Percentiles rank a stretch among this genome's conserved stretches.
Evolutionary conservation across 2,329 filamentous ascomycete genomes (phyloP).

Genomic region (Capronia americana): DNA sequence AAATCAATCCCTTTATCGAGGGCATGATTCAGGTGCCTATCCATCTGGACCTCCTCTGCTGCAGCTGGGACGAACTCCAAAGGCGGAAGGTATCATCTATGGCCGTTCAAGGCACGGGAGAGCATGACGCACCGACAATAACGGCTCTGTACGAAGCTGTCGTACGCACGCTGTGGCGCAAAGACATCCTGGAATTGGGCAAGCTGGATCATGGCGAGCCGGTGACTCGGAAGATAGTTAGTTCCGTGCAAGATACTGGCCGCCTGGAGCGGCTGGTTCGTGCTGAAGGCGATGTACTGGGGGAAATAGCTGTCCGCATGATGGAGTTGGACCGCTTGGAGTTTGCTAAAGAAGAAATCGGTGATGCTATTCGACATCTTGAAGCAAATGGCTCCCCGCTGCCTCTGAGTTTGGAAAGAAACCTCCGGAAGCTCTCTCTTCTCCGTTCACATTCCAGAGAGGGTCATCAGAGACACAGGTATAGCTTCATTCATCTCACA

Average conservation of each 20-base stretch:
- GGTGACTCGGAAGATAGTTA: too few species aligned
- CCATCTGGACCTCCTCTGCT: background rate
- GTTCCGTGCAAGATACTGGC: too few species aligned
- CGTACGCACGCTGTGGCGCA: background rate
- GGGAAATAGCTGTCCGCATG: background rate
- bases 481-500: constrained; percentile 12
- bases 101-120: background rate
- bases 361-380: background rate
- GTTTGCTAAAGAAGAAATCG: too few species aligned
- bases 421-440: background rate
- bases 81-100: too few species aligned
- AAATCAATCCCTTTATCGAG: background rate
- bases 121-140: background rate
- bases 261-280: too few species aligned
- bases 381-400: too few species aligned
- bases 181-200: background rate
- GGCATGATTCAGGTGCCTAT: background rate
- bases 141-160: background rate
- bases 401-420: too few species aligned
- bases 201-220: background rate
- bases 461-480: background rate
- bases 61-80: background rate
- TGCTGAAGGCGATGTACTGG: background rate
- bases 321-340: background rate
- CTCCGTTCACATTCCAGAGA: background rate